These are phyloP conservation scores for Emmonsiellopsis sp. DNA, from an alignment of 2,329 filamentous ascomycete species.

Conservation along the genomic window DNA sequence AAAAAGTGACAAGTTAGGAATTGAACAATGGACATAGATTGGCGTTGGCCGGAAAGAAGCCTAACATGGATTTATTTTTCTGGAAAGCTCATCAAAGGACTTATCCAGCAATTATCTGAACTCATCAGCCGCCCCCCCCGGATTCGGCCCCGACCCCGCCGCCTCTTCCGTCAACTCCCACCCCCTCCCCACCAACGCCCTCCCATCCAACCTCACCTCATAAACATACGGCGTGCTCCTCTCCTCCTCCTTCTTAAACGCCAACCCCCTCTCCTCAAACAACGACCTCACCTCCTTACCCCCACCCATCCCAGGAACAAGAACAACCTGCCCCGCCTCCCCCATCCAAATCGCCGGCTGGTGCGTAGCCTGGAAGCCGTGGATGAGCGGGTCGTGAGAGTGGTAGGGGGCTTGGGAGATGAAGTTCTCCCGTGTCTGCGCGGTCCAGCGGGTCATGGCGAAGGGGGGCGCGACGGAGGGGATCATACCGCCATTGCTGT, in stretches of 20 bases:
- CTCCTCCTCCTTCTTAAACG: too few relatives aligned
- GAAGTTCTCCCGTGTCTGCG: slow-evolving; percentile 41
- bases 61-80: neutral
- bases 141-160: too few relatives aligned
- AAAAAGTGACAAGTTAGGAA: neutral
- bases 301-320: slow-evolving; percentile 12
- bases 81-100: neutral
- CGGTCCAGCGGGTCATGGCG: slow-evolving; percentile 44
- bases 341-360: slow-evolving; percentile 47
- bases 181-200: too few relatives aligned
- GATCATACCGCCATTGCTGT: neutral
- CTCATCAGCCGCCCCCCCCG: neutral
- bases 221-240: too few relatives aligned
- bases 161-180: too few relatives aligned
- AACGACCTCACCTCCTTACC: too few relatives aligned
- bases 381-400: slow-evolving; percentile 34
- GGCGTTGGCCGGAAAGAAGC: neutral
- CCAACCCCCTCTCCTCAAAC: too few relatives aligned
- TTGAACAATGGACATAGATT: neutral
- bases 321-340: slow-evolving; percentile 37
- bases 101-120: neutral
- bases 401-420: slow-evolving; percentile 42
- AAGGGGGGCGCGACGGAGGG: slow-evolving; percentile 12
- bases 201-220: too few relatives aligned
- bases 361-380: slow-evolving; percentile 43